These are phyloP conservation scores for Pelargonium cotyledonis DNA, from an alignment of 441 rosid genomes.

Conservation along the genomic window DNA sequence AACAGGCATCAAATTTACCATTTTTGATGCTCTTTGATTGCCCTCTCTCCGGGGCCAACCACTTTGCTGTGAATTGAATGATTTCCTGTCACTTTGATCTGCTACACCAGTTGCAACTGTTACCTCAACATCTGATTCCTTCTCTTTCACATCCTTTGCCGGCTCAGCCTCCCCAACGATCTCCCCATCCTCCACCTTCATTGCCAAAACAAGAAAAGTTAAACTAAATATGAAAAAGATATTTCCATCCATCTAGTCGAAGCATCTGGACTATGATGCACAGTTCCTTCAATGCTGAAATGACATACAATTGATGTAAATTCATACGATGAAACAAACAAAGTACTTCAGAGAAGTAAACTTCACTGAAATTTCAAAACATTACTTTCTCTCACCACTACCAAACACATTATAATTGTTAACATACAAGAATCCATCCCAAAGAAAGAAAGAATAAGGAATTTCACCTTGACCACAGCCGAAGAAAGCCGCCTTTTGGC, in stretches of 20 bases:
- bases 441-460: not conserved
- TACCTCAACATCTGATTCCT: slow-evolving; percentile 30
- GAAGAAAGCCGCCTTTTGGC: slow-evolving; percentile 78
- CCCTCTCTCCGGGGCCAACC: slow-evolving; percentile 53
- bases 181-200: slow-evolving; percentile 65
- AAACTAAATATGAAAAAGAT: not conserved
- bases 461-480: slow-evolving; percentile 80
- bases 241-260: not conserved
- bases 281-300: not conserved
- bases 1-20: slow-evolving; percentile 29
- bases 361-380: too few species aligned
- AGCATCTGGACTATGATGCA: not conserved
- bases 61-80: slow-evolving; percentile 31
- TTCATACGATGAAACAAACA: too few species aligned
- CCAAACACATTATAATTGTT: too few species aligned
- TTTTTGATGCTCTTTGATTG: slow-evolving; percentile 35
- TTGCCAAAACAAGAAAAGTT: slow-evolving; percentile 10
- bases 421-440: too few species aligned
- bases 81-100: slow-evolving; percentile 34
- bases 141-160: slow-evolving; percentile 27
- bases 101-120: slow-evolving; percentile 16
- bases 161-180: slow-evolving; percentile 34
- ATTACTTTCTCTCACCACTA: too few species aligned
- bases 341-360: too few species aligned
- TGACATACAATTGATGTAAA: too few species aligned